Percentiles rank a stretch among this genome's conserved stretches.
Evolutionary conservation across 2,329 filamentous ascomycete species (phyloP).

Genomic region (Colletotrichum kahawae): DNA sequence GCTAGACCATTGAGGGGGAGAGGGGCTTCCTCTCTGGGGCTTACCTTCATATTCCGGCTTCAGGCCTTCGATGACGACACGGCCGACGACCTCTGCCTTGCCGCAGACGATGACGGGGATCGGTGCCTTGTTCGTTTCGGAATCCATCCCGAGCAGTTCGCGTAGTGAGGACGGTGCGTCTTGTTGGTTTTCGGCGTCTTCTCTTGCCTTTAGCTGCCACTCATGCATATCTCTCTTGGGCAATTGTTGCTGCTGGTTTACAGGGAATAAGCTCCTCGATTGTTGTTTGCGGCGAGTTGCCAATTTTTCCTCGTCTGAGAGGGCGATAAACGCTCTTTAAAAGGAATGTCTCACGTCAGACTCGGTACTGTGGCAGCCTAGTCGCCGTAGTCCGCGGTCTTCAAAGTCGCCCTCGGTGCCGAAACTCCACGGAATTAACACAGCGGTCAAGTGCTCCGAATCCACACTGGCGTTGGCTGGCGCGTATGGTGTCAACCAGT

Average conservation of each 20-base stretch:
- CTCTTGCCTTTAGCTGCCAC: not conserved
- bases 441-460: not conserved
- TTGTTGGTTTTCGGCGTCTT: not conserved
- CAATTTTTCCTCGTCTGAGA: not conserved
- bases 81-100: conserved; percentile 26
- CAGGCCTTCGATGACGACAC: conserved; percentile 26
- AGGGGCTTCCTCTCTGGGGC: not conserved
- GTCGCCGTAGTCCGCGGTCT: not conserved
- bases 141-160: not conserved
- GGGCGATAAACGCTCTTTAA: not conserved
- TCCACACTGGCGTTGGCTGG: not conserved
- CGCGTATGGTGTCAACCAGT: not conserved
- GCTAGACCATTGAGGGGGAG: not conserved
- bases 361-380: not conserved
- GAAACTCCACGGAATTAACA: not conserved
- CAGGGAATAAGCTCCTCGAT: not conserved
- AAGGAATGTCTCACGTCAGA: not conserved
- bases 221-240: not conserved
- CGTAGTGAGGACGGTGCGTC: not conserved
- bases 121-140: not conserved
- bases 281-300: not conserved
- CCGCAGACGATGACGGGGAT: conserved; percentile 29
- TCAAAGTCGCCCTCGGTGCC: not conserved
- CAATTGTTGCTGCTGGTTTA: not conserved
- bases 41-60: conserved; percentile 31